Base-by-base conservation (phyloP, 2,329 filamentous ascomycete species). In the Setomelanomma holmii region DNA sequence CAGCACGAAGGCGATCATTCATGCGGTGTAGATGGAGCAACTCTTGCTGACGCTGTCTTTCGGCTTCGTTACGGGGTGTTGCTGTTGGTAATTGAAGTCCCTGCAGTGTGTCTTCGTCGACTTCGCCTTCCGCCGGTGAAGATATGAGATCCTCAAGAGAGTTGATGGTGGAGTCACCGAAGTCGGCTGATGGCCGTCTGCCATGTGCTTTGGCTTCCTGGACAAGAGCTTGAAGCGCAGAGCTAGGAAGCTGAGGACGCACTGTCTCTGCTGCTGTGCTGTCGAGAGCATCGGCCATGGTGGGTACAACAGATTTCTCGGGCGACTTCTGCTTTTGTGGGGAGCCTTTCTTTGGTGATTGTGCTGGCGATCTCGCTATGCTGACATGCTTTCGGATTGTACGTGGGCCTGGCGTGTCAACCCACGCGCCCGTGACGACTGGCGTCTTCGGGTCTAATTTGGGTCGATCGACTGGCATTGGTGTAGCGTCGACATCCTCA, bases 101-200 rank as follows among this genome's bases (percentile, higher is more conserved):
- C 46, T 67, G 61, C 5, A 75, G 53, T 1, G 69, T 73, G 44
- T 75, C 72, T 36, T 75, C 72, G 14, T 75, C 72, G 4, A 51
- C 8, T 4, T 68, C 63, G 30, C 47, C 58, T 20, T 66, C 63
- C 19, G 45, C 42, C 12, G 45, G 62, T 48, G 63, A 70, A 16
- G 69, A 58, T 11, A 79, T 71, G 11, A 81, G 72, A 30, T 78
- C 75, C 60, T 80, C 77, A 6, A 81, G 67, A 3, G 78, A 80
- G 40, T 78, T 74, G 38, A 81, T 75, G 3, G 79, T 82, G 16
- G 76, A 77, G 23, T 81, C 79, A 30, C 78, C 79, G 34, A 75
- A 73, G 24, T 68, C 61, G 16, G 74, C 68, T 20, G 59, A 55
- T 19, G 45, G 45, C 27, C 51, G 51, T 21, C 49, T 45, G 21